Conservation (phyloP, 345 rosid genomes). For the Sisymbrium irio region DNA sequence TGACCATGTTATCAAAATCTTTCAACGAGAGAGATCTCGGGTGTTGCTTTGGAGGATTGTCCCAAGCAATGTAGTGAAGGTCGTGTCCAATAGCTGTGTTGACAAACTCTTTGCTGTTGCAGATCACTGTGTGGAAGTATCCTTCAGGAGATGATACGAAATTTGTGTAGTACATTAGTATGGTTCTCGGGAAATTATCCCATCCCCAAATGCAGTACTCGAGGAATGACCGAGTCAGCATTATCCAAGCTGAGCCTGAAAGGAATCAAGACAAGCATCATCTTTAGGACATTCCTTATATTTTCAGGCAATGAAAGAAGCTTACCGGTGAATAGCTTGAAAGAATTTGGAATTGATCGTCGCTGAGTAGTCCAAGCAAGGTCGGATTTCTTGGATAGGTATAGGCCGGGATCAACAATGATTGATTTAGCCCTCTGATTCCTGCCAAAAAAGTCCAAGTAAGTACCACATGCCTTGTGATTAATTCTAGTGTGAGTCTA, state of each 20-base stretch:
- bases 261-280: slow-evolving; percentile 8
- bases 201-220: slow-evolving; percentile 90
- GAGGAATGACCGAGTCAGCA: slow-evolving; percentile 63
- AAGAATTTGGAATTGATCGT: slow-evolving; percentile 77
- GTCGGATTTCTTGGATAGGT: slow-evolving; percentile 83
- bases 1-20: slow-evolving; percentile 76
- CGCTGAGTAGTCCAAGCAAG: slow-evolving; percentile 82
- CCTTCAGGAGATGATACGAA: slow-evolving; percentile 94
- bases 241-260: slow-evolving; percentile 93
- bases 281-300: background rate
- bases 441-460: slow-evolving; percentile 41
- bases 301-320: background rate
- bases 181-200: slow-evolving; percentile 82
- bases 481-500: background rate
- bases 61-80: slow-evolving; percentile 97
- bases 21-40: slow-evolving; percentile 58
- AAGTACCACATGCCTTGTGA: slow-evolving; percentile 4
- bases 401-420: slow-evolving; percentile 86
- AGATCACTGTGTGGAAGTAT: slow-evolving; percentile 88
- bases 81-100: slow-evolving; percentile 71
- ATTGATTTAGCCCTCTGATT: slow-evolving; percentile 77
- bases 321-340: slow-evolving; percentile 84
- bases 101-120: slow-evolving; percentile 63
- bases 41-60: slow-evolving; percentile 93
- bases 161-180: slow-evolving; percentile 81